These are phyloP conservation scores for Phylloboletellus chloephorus DNA, from an alignment of 1,284 basidiomycete species.

Conservation along the genomic window DNA sequence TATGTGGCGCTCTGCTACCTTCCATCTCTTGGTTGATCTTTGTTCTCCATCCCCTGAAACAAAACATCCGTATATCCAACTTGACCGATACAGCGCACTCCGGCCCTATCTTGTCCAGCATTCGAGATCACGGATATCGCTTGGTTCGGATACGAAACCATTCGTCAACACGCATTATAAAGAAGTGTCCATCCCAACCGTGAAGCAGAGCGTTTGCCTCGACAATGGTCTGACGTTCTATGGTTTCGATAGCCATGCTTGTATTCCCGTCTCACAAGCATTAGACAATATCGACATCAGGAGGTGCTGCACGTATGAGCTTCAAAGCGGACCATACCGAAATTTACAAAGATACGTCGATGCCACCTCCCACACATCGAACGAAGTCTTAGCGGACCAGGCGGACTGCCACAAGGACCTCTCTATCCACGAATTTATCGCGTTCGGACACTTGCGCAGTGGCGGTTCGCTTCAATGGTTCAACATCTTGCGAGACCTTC, in stretches of 20 bases:
- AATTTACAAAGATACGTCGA: constrained; percentile 36
- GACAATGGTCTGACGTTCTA: constrained; percentile 33
- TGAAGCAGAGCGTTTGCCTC: constrained; percentile 26
- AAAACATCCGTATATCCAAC: constrained; percentile 10
- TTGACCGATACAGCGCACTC: constrained; percentile 12
- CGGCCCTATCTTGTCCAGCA: constrained; percentile 11
- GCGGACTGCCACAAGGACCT: constrained; percentile 34
- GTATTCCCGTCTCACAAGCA: constrained; percentile 10
- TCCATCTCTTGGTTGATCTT: constrained; percentile 34
- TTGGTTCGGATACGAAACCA: constrained; percentile 39
- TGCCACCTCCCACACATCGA: constrained; percentile 37
- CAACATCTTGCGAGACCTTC: constrained; percentile 42
- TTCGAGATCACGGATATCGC: constrained; percentile 27
- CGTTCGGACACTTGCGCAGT: constrained; percentile 40
- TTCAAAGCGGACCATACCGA: constrained; percentile 33
- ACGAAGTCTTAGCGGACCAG: constrained; percentile 41
- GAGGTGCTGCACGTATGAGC: constrained; percentile 28
- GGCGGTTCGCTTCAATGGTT: constrained; percentile 44
- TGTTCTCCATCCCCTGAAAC: constrained; percentile 13
- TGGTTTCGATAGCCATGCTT: constrained; percentile 16
- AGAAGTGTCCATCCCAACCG: constrained; percentile 24
- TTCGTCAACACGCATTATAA: constrained; percentile 38
- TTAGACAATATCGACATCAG: constrained; percentile 18
- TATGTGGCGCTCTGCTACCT: constrained; percentile 43
- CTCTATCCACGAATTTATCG: constrained; percentile 39